These are phyloP conservation scores for Annona cherimola DNA, from an alignment of 164 flowering plant species.

Conservation along the genomic window DNA sequence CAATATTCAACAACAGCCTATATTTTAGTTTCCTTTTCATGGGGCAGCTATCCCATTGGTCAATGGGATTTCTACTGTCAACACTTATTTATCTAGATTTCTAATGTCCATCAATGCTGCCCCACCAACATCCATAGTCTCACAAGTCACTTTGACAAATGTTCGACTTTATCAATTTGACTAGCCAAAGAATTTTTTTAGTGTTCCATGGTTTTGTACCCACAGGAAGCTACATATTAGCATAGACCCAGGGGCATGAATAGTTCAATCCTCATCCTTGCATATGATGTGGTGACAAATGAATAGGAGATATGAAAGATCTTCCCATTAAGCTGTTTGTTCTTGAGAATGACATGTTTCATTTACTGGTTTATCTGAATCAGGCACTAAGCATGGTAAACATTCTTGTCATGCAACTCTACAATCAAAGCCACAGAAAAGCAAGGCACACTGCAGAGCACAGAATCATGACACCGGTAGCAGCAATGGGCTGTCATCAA, in stretches of 20 bases:
- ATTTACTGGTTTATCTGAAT: not conserved
- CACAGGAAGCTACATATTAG: not conserved
- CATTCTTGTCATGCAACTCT: conserved; percentile 11
- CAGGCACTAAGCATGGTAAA: conserved; percentile 19
- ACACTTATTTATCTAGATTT: too few species aligned
- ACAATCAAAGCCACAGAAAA: conserved; percentile 8
- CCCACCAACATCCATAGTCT: not conserved
- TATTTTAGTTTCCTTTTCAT: too few species aligned
- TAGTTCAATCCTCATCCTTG: not conserved
- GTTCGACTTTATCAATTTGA: not conserved
- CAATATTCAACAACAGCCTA: too few species aligned
- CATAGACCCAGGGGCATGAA: not conserved
- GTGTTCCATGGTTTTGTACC: not conserved
- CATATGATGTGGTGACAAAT: not conserved
- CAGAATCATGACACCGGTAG: conserved; percentile 8
- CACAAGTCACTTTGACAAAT: not conserved
- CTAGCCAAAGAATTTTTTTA: not conserved
- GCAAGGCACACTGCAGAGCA: conserved; percentile 1
- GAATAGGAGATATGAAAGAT: not conserved
- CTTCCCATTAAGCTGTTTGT: not conserved
- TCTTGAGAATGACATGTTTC: not conserved
- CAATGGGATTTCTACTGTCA: too few species aligned
- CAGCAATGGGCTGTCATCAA: not conserved
- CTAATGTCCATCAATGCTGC: not conserved
- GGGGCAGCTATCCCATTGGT: too few species aligned